Conservation (phyloP, 2,329 filamentous ascomycete species). For the Apiospora malaysiana region DNA sequence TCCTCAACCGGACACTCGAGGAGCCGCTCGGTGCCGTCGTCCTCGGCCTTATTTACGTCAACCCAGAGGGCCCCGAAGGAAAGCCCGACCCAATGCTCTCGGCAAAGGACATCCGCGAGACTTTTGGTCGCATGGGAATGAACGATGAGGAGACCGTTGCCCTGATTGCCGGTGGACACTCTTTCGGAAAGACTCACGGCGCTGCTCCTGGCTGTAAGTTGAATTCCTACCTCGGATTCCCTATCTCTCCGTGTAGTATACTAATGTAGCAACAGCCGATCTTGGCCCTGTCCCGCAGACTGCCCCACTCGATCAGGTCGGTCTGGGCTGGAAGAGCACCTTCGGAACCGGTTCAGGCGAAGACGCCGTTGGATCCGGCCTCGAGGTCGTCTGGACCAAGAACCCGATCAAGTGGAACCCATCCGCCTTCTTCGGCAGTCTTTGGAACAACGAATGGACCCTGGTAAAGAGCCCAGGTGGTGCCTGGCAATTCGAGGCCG, state of each 20-base stretch:
- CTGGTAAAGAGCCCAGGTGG: constrained; percentile 76
- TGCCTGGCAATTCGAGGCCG: constrained; percentile 78
- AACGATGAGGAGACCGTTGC: constrained; percentile 83
- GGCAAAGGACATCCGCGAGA: constrained; percentile 74
- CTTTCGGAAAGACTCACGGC: constrained; percentile 83
- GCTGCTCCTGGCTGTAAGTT: constrained; percentile 54
- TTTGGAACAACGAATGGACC: constrained; percentile 82
- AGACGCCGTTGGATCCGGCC: constrained; percentile 75
- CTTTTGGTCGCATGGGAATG: constrained; percentile 83
- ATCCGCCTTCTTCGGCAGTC: constrained; percentile 68
- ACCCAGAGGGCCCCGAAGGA: constrained; percentile 79
- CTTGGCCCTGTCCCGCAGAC: constrained; percentile 72
- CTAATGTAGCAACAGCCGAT: constrained; percentile 51
- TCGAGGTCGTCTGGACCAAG: constrained; percentile 82
- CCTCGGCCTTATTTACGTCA: constrained; percentile 84
- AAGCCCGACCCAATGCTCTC: constrained; percentile 72
- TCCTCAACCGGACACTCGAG: constrained; percentile 70
- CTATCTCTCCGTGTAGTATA: background rate
- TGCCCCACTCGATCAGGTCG: constrained; percentile 68
- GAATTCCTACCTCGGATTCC: background rate
- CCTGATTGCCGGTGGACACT: constrained; percentile 78
- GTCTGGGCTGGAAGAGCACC: constrained; percentile 74
- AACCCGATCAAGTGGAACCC: constrained; percentile 76
- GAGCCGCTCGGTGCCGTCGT: constrained; percentile 70
- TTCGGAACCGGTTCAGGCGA: constrained; percentile 70